A percentile compares a stretch with the other conserved stretches of the same genome.
These are phyloP conservation scores for Talaromyces sp. DNA, from an alignment of 2,329 filamentous ascomycete genomes.

Conservation along the genomic window DNA sequence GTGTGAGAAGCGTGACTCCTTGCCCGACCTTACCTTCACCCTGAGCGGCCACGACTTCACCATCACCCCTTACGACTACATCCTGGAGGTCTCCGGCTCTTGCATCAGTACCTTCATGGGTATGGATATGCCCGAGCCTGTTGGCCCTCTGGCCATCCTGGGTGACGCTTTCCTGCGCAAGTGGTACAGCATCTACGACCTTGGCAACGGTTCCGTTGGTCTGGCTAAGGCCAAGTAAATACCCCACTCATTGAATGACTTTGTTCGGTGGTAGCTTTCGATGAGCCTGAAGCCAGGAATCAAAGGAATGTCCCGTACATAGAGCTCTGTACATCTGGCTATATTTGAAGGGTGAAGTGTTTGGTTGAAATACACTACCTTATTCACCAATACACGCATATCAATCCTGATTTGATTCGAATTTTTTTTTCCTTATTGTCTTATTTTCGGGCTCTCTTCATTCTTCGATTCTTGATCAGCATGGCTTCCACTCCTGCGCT, in stretches of 20 bases:
- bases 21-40: conserved; percentile 90
- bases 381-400: conserved; percentile 12
- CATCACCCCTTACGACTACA: conserved; percentile 87
- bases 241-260: not conserved
- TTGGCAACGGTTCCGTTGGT: conserved; percentile 84
- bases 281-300: conserved; percentile 9
- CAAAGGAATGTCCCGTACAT: conserved; percentile 21
- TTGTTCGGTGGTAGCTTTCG: conserved; percentile 15
- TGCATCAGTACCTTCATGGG: conserved; percentile 98
- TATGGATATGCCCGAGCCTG: conserved; percentile 85
- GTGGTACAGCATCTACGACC: conserved; percentile 90
- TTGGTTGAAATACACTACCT: conserved; percentile 10
- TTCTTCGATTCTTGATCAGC: not conserved
- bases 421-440: conserved; percentile 1
- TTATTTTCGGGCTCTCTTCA: conserved; percentile 9
- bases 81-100: conserved; percentile 89
- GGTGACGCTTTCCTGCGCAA: conserved; percentile 65
- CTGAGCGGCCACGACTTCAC: conserved; percentile 91
- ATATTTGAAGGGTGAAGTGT: conserved; percentile 8
- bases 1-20: conserved; percentile 76
- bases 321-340: conserved; percentile 13
- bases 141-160: conserved; percentile 90
- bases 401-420: conserved; percentile 2
- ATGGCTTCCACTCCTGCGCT: conserved; percentile 5
- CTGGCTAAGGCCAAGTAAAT: conserved; percentile 79